Base-by-base conservation (phyloP, 352 stramenopile genomes). In the Phytophthora macrochlamydospora region DNA sequence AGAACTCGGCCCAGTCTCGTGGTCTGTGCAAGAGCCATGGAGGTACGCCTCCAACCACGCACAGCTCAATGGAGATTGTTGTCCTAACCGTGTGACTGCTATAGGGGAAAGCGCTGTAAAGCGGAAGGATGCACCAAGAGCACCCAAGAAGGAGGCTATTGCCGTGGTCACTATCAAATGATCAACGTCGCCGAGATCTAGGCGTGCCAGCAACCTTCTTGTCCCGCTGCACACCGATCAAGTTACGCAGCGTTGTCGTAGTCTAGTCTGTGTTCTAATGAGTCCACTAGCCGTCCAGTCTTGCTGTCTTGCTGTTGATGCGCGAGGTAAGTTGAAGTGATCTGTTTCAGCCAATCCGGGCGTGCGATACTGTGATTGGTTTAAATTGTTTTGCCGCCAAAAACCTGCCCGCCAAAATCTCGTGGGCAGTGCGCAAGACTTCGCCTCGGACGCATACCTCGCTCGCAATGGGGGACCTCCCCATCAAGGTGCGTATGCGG, bases 1-100 rank as follows among this genome's bases (percentile, higher is more conserved):
- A 84, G 32, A 96, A 96, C 56, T 92, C 86, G 0, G 86, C 87
- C 2, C 87, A 94, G 56, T 95, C 85, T 28, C 82, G 81, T 24
- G 89, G 89, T 37, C 67, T 94, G 0, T 96, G 89, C 78, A 96
- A 96, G 67, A 93, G 73, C 37, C 89, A 96, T 31, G 89, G 89
- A 75, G 89, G 89, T 92, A 74, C n/a, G 14, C n/a, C 8, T 12
- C 35, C 13, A 14, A 6, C 2, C 6, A 4, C 35, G 14, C 0
- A 12, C 44, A 8, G 53, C 5, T 30, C 50, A 42, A 38, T 33
- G 30, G 31, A 37, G 24, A 18, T 11, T 48, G 7, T 31, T 0
- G 18, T 24, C 18, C 18, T 24, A 24, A 24, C 18, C 18, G 18
- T 24, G 0, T 24, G 18, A 24, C 18, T 24, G 18, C 18, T 24